These are phyloP conservation scores for Limonium bicolor DNA, from an alignment of 148 eudicot genomes.

Conservation along the genomic window DNA sequence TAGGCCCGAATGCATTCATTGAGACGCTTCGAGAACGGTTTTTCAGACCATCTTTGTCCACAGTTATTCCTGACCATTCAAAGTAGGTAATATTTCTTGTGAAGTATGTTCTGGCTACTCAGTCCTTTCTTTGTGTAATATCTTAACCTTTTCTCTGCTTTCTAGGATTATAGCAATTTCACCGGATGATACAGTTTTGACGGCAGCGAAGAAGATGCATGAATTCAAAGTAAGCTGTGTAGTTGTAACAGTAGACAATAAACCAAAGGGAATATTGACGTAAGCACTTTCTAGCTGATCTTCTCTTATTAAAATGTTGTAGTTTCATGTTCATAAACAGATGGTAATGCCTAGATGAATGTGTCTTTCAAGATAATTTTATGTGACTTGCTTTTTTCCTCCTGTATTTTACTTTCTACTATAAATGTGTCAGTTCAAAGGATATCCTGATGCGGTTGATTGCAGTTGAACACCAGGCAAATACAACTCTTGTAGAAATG, in stretches of 20 bases:
- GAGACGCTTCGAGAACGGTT: constrained; percentile 73
- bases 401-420: not conserved
- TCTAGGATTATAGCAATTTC: constrained; percentile 68
- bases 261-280: constrained; percentile 87
- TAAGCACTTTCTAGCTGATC: constrained; percentile 21
- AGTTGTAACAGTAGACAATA: constrained; percentile 60
- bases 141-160: too few species aligned
- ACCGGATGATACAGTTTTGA: constrained; percentile 71
- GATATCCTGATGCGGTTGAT: constrained; percentile 90
- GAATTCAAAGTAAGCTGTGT: constrained; percentile 60
- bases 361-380: too few species aligned
- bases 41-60: constrained; percentile 82
- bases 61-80: constrained; percentile 78
- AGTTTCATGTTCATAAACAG: too few species aligned
- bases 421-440: constrained; percentile 43
- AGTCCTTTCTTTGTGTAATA: not conserved
- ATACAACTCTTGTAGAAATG: constrained; percentile 78
- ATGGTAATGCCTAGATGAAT: too few species aligned
- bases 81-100: constrained; percentile 84
- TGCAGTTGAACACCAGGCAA: constrained; percentile 62
- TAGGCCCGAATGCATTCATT: constrained; percentile 79
- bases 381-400: not conserved
- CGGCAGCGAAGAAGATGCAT: constrained; percentile 81
- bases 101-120: too few species aligned
- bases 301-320: not conserved